Evolutionary conservation across 345 rosid species (phyloP), one percentile per base, ranked within the genome.

Genomic region (Gossypium sturtianum): DNA sequence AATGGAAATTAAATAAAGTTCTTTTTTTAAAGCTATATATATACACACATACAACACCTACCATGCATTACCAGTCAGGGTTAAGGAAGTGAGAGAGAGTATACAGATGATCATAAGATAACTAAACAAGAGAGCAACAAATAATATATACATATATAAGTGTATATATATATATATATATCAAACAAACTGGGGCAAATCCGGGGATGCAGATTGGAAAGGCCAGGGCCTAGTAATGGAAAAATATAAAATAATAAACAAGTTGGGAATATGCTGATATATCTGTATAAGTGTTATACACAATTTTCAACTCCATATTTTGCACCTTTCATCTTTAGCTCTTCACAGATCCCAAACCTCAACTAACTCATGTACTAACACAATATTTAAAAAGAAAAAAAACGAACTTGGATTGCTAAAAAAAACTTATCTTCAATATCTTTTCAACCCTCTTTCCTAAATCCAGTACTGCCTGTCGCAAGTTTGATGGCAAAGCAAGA

Each of bases 131-230:
- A 70, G 63, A 73, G 73, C 70, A 65, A 43, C 17, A 62, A 12
- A 29, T 29, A 16, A 12, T 27, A 13, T 25, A 54, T 54, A 54
- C 22, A 54, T 54, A 54, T 7, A n/a, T 54, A 34, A 34, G 22
- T 20, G 22, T 19, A 1, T 29, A 7, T 12, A 43, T 65, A 34
- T 23, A 23, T 23, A 25, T 70, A 54, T 75, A 71, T 72, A 74
- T 78, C 83, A 73, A 75, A 71, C 85, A 83, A 79, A 81, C 78
- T 80, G 79, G 83, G 76, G 62, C 48, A 72, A 73, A 71, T 52
- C 76, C 45, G 43, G 60, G 47, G 53, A 52, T 65, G 52, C 83
- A 77, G 80, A 78, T 68, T 34, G 77, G 52, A 23, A 66, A 75
- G 45, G 73, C 43, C 79, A 66, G 76, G 53, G 66, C 47, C 84